Conservation (phyloP, 2,329 filamentous ascomycete genomes). For the Aspergillus sp. region DNA sequence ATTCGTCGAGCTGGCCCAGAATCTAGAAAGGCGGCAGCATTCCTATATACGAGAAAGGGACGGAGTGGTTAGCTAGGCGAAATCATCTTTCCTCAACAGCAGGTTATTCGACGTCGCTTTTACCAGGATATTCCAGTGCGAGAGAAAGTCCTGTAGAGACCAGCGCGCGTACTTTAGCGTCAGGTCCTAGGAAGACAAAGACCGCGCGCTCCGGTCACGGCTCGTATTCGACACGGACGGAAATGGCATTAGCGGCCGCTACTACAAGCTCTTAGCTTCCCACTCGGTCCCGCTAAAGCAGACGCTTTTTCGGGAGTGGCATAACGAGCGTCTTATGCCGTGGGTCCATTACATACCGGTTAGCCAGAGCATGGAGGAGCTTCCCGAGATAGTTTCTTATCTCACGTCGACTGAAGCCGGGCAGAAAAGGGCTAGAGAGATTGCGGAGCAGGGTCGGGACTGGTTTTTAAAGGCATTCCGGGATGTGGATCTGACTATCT, state of each 20-base stretch:
- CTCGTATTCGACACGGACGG: slow-evolving; percentile 16
- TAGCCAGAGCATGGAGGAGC: slow-evolving; percentile 13
- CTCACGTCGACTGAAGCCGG: slow-evolving; percentile 9
- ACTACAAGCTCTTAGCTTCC: slow-evolving; percentile 12
- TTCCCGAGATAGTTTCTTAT: slow-evolving; percentile 12
- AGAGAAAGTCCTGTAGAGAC: slow-evolving; percentile 7
- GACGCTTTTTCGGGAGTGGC: slow-evolving; percentile 16
- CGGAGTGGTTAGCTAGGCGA: not conserved
- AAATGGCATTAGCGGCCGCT: slow-evolving; percentile 16
- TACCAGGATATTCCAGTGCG: slow-evolving; percentile 11
- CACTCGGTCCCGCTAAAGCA: slow-evolving; percentile 13
- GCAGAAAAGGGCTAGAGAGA: slow-evolving; percentile 6
- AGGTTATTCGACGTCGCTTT: slow-evolving; percentile 10
- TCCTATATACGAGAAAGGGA: slow-evolving; percentile 2
- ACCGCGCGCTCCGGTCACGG: slow-evolving; percentile 6
- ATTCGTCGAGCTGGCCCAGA: slow-evolving; percentile 11
- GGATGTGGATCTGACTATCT: slow-evolving; percentile 10
- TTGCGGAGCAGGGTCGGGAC: slow-evolving; percentile 9
- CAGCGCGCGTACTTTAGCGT: slow-evolving; percentile 6
- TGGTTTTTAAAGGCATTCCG: slow-evolving; percentile 11
- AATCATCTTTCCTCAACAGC: slow-evolving; percentile 6
- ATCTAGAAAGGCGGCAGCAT: slow-evolving; percentile 3
- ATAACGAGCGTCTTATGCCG: slow-evolving; percentile 13
- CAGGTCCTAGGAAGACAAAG: slow-evolving; percentile 9
- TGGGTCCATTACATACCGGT: slow-evolving; percentile 18